Base-by-base conservation (phyloP, 1,139 yeast species). In the Meyerozyma sp. region DNA sequence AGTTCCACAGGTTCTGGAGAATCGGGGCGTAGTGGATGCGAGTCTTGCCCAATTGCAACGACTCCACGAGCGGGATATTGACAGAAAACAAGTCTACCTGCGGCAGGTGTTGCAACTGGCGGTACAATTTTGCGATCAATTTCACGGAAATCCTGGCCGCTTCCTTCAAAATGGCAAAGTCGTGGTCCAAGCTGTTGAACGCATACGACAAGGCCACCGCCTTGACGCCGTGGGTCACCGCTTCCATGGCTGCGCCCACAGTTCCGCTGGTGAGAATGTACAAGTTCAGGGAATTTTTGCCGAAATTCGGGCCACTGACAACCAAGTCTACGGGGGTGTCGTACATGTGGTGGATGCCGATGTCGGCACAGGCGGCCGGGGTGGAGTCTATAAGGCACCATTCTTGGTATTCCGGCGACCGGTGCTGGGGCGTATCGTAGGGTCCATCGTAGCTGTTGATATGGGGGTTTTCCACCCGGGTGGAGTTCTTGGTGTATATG, bases 181-280 rank as follows among this genome's bases (percentile, higher is more conserved):
- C 74, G 47, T 84, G 88, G 32, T 72, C 63, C 43, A 77, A 68
- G 39, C 70, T 65, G 45, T 75, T 76, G 58, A 84, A 91, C 7
- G 95, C 93, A 71, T 81, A 93, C 36, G 95, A 86, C 39, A 93
- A 58, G 2, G 96, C 97, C 48, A 93, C 74, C 3, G 96, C 70
- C 54, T 75, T 82, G 32, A 77, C 77, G 1, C 90, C 91, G 48
- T 88, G 83, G 38, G 93, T 79, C 2, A 86, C 88, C 1, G 93
- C 95, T 64, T 93, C 98, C 90, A 91, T 81, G 0, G 97, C 95
- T 1, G 96, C 98, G 23, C 98, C 98, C 25, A 93, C 86, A 1
- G 98, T 93, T n/a, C 98, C 98, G 54, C 94, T 84, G 9, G 96
- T 82, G 56, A 93, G 77, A 45, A 90, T 86, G 61, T 90, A 93